Evolutionary conservation across 306 rosid genomes (phyloP).

Genomic region (Prunus padus): DNA sequence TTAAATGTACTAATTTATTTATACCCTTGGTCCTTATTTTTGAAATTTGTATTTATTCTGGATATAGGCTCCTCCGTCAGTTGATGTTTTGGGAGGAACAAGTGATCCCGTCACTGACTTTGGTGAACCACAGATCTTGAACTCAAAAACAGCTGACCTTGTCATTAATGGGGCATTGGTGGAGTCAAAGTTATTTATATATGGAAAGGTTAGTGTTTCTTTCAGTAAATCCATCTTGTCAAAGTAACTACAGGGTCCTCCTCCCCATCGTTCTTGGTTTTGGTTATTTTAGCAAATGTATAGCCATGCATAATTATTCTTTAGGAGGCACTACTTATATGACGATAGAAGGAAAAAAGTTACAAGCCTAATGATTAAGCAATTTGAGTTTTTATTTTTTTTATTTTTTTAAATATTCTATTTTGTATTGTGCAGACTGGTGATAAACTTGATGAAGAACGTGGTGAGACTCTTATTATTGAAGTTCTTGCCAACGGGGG

Average conservation of each 20-base stretch:
- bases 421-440: conserved; percentile 53
- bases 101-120: conserved; percentile 35
- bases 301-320: conserved; percentile 3
- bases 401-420: no score
- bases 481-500: conserved; percentile 89
- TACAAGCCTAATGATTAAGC: conserved; percentile 6
- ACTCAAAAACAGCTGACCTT: conserved; percentile 64
- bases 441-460: conserved; percentile 47
- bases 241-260: conserved; percentile 8
- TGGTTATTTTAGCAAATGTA: conserved; percentile 7
- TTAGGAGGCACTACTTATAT: background rate
- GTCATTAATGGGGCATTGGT: conserved; percentile 77
- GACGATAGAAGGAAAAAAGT: background rate
- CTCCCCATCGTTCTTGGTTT: conserved; percentile 17
- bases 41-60: conserved; percentile 29
- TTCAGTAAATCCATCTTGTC: background rate
- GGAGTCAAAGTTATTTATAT: conserved; percentile 71
- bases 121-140: conserved; percentile 39
- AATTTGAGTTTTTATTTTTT: conserved; percentile 18
- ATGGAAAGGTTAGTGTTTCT: conserved; percentile 74
- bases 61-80: conserved; percentile 66
- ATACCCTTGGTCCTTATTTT: conserved; percentile 13
- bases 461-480: conserved; percentile 67
- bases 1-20: conserved; percentile 12
- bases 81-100: conserved; percentile 51